phyloP scores from a whole-genome alignment of 805 yeast species.

The Spathaspora sp. region DNA sequence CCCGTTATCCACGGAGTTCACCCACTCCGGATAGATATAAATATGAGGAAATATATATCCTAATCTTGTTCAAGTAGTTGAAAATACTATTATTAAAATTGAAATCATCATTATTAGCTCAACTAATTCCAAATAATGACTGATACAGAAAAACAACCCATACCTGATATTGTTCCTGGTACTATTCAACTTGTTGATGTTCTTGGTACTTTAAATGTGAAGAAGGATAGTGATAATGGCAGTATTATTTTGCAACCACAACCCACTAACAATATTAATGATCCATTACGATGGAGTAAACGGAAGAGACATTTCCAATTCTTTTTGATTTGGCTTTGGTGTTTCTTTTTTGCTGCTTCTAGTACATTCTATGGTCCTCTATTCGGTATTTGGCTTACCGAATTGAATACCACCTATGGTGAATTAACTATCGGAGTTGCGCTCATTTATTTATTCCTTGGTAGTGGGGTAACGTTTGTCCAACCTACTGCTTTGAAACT shows the following conservation, averaged over 20 bases:
- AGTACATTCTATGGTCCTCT: conserved; percentile 26
- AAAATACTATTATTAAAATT: no score
- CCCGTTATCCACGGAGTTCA: no score
- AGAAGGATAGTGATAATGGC: conserved; percentile 14
- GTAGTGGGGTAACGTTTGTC: conserved; percentile 29
- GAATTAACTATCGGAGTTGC: conserved; percentile 24
- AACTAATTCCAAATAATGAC: no score
- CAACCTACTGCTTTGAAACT: conserved; percentile 33
- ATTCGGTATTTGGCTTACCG: conserved; percentile 24
- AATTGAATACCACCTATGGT: conserved; percentile 17
- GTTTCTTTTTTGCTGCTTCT: conserved; percentile 21
- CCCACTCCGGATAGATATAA: no score
- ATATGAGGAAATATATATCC: no score
- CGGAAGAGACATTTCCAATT: conserved; percentile 16
- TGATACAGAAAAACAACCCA: neutral
- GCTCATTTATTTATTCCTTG: conserved; percentile 25
- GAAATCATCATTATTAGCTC: no score
- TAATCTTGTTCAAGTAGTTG: no score
- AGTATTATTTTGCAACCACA: conserved; percentile 31
- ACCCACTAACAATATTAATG: conserved; percentile 19
- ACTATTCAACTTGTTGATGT: conserved; percentile 47
- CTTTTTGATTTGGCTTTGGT: conserved; percentile 27
- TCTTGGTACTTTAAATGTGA: conserved; percentile 27
- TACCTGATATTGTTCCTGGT: conserved; percentile 38
- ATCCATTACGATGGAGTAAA: neutral